Evolutionary conservation across 345 rosid species (phyloP).

Genomic region (Bruguiera gymnorhiza): DNA sequence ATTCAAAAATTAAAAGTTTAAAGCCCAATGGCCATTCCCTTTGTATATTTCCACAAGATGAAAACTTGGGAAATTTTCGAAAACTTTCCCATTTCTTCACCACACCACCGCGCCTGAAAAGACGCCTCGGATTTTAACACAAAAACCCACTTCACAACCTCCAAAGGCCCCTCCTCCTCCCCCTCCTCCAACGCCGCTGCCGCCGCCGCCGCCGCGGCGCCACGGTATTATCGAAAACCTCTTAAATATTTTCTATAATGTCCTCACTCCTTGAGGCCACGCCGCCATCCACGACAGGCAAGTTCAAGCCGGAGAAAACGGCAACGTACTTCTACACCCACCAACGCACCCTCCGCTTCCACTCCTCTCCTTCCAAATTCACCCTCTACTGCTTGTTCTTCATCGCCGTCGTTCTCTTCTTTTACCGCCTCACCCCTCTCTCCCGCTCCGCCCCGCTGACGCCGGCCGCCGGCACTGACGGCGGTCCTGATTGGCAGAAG

Average conservation of each 20-base stretch:
- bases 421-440: constrained; percentile 24
- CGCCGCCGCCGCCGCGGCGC: not conserved
- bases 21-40: not conserved
- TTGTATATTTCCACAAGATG: too few species aligned
- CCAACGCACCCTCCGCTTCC: constrained; percentile 37
- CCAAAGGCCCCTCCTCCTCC: too few species aligned
- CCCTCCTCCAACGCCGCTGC: too few species aligned
- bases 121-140: not conserved
- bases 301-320: constrained; percentile 53
- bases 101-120: not conserved
- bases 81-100: not conserved
- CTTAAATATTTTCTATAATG: constrained; percentile 27
- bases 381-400: constrained; percentile 46
- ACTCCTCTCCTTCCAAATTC: constrained; percentile 44
- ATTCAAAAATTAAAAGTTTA: too few species aligned
- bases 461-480: constrained; percentile 30
- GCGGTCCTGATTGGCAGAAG: constrained; percentile 44
- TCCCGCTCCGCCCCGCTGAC: constrained; percentile 25
- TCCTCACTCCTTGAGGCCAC: constrained; percentile 51
- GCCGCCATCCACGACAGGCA: constrained; percentile 60
- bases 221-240: not conserved
- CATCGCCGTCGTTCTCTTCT: constrained; percentile 43
- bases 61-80: not conserved
- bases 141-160: too few species aligned
- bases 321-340: constrained; percentile 26